Base-by-base conservation (phyloP, 805 yeast genomes). In the Teunomyces barrocoloradensis region DNA sequence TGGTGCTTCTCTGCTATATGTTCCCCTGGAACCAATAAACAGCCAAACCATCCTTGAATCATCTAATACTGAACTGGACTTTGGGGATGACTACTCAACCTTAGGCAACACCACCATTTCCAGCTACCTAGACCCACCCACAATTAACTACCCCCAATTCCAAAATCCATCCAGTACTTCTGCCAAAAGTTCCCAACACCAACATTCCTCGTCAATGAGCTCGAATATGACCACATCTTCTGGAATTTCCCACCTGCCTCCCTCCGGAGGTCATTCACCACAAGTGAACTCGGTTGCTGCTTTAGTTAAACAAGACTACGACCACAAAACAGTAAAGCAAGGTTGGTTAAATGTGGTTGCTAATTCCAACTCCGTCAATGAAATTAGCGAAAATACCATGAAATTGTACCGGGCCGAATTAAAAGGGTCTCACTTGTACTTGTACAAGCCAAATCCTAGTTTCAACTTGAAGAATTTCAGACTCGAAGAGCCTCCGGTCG, bases 381-480 rank as follows among this genome's bases (percentile, higher is more conserved):
- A 67, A 39, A 61, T 65, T 55, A 50, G 63, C 39, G 74, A 67
- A 37, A 65, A 64, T 6, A 67, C 66, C 27, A 54, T 76, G 63
- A 68, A 77, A 49, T 62, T 88, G 28, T 80, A 72, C 47, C 73
- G 85, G 43, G 89, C 86, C 0, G 88, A 83, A 57, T 67, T 90
- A 48, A 80, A 76, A 55, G 96, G 96, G 15, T 80, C 90, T 1
- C 71, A 73, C 37, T 65, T 90, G 44, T 72, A 74, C 45, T 63
- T 90, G 13, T 87, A 79, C 69, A 85, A 80, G 61, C 75, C 81
- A 32, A 84, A 77, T 2, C 64, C 69, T 21, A 81, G 71, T 23
- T 47, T 81, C 23, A 75, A 75, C 49, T 62, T 66, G 37, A 66
- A 60, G 44, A 60, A 59, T 39, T 72, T 75, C 51, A 48, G 52